A percentile compares a stretch with the other conserved stretches of the same genome.
phyloP scores from a whole-genome alignment of 495 filamentous ascomycete species.

The Wilcoxina mikolae region DNA sequence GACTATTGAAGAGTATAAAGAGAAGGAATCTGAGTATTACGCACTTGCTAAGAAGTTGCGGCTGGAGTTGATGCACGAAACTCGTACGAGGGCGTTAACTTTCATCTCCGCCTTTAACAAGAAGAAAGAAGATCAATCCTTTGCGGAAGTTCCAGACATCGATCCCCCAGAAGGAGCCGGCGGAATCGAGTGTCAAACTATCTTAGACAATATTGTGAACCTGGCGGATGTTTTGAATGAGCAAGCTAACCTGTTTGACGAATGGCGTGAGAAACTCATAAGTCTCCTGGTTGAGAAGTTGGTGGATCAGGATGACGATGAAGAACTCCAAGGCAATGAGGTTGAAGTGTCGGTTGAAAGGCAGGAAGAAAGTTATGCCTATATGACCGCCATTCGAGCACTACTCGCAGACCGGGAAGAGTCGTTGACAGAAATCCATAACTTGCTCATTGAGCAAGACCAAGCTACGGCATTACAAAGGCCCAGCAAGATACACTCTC shows the following conservation, averaged over 20 bases:
- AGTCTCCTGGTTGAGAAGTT: constrained; percentile 56
- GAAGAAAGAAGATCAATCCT: constrained; percentile 20
- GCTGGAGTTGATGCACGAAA: constrained; percentile 39
- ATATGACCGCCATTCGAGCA: constrained; percentile 59
- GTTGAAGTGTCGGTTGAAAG: constrained; percentile 73
- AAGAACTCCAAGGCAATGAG: constrained; percentile 70
- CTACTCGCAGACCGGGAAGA: constrained; percentile 65
- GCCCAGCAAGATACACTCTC: constrained; percentile 36
- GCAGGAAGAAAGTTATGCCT: constrained; percentile 64
- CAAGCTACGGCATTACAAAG: constrained; percentile 38
- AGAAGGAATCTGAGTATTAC: constrained; percentile 51
- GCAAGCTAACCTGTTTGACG: constrained; percentile 51
- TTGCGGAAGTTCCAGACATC: constrained; percentile 51
- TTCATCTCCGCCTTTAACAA: constrained; percentile 34
- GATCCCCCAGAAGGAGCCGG: constrained; percentile 36
- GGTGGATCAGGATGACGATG: constrained; percentile 63
- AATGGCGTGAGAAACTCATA: constrained; percentile 58
- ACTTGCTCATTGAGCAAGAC: constrained; percentile 58
- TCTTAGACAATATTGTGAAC: constrained; percentile 43
- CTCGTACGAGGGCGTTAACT: constrained; percentile 24
- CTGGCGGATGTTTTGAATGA: constrained; percentile 45
- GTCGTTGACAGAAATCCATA: constrained; percentile 45
- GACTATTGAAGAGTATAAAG: not conserved
- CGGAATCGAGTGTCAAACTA: constrained; percentile 46
- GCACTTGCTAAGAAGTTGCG: constrained; percentile 61